Conservation (phyloP, 2,329 filamentous ascomycete genomes). For the Xenosphaeropsis pyriputrescens region DNA sequence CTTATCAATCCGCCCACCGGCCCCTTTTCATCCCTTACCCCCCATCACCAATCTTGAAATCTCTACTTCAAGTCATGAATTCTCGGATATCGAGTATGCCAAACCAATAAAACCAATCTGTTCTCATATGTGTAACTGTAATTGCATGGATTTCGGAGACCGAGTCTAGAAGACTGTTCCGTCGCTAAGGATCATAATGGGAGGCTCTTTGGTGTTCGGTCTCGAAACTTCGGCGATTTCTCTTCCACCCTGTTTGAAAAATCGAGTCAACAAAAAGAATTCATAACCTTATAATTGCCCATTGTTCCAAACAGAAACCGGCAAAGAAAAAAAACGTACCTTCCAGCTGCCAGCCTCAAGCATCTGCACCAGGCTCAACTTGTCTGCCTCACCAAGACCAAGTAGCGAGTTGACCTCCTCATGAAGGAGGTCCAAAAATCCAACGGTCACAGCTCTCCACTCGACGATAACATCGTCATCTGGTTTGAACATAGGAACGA, state of each 20-base stretch:
- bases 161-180: constrained; percentile 70
- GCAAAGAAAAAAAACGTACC: constrained; percentile 34
- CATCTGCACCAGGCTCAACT: constrained; percentile 70
- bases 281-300: constrained; percentile 5
- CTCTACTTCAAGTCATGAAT: too few relatives aligned
- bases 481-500: constrained; percentile 58
- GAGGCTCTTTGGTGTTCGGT: constrained; percentile 91
- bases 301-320: constrained; percentile 1
- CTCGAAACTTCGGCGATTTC: constrained; percentile 92
- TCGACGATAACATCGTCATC: constrained; percentile 70
- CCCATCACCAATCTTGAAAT: too few relatives aligned
- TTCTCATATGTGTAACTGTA: too few relatives aligned
- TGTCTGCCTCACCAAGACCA: constrained; percentile 52
- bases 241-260: constrained; percentile 55
- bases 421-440: constrained; percentile 57
- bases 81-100: too few relatives aligned
- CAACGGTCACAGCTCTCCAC: constrained; percentile 64
- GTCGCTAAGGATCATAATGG: constrained; percentile 91
- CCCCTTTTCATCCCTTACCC: too few relatives aligned
- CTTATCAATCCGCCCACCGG: too few relatives aligned
- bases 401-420: constrained; percentile 54
- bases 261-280: constrained; percentile 4
- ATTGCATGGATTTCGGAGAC: too few relatives aligned
- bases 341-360: constrained; percentile 97
- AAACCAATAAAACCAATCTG: too few relatives aligned